Percentiles rank a stretch among this genome's conserved stretches.
Evolutionary conservation across 1,284 basidiomycete species (phyloP).

Genomic region (Cryptococcus hybrid): DNA sequence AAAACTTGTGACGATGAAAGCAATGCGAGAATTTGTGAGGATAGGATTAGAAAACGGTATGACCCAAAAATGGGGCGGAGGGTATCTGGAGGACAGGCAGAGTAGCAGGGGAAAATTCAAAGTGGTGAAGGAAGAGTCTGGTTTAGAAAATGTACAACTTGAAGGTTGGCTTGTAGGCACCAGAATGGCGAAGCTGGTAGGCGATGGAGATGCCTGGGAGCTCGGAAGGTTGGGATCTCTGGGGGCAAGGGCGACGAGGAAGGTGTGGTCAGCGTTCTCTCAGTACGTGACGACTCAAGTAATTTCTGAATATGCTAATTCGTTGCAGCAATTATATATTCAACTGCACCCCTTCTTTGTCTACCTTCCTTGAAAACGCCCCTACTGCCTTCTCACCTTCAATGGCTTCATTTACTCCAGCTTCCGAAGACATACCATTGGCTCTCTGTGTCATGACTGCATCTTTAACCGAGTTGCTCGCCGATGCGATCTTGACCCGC

Average conservation of each 20-base stretch:
- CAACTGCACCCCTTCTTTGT: constrained; percentile 71
- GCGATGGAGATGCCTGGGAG: constrained; percentile 20
- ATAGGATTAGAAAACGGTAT: constrained; percentile 17
- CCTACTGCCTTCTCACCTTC: constrained; percentile 71
- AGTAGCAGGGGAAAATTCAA: constrained; percentile 13
- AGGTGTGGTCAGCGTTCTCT: constrained; percentile 17
- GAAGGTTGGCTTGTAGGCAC: constrained; percentile 18
- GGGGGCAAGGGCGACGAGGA: constrained; percentile 13
- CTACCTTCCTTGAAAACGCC: constrained; percentile 80
- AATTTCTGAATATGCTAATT: constrained; percentile 4
- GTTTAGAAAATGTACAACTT: constrained; percentile 8
- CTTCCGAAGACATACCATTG: constrained; percentile 53
- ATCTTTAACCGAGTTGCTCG: constrained; percentile 66
- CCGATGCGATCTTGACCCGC: constrained; percentile 55
- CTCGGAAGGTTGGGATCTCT: constrained; percentile 16
- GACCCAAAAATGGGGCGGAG: constrained; percentile 6
- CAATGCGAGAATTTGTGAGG: constrained; percentile 39
- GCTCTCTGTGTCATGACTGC: constrained; percentile 63
- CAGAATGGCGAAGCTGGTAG: constrained; percentile 3
- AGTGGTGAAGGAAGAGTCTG: constrained; percentile 7
- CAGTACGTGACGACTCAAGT: constrained; percentile 17
- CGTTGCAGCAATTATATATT: constrained; percentile 40
- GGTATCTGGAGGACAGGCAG: constrained; percentile 8
- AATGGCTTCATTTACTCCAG: constrained; percentile 6
- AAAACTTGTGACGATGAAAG: constrained; percentile 40